Evolutionary conservation across 805 yeast genomes (phyloP), one percentile per base, ranked within the genome.

Genomic region (Zygotorulaspora sp.): DNA sequence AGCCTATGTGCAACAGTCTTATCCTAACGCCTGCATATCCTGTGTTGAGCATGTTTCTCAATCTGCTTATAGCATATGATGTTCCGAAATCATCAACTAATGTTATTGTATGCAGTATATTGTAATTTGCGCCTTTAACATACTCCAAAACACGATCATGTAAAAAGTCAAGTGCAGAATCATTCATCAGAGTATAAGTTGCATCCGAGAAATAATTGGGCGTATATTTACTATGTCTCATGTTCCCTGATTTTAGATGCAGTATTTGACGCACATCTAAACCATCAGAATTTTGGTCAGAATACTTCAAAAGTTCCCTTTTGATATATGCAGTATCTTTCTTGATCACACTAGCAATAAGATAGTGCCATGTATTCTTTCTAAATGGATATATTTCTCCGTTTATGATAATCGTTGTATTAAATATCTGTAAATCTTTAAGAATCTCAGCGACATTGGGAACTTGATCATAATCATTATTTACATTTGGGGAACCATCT

Each of bases 301-400:
- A 25, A 11, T 43, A 36, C 11, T 38, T 41, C 6, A 45, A 41
- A 41, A 52, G 31, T 32, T 51, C 55, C 8, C 37, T 41, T 32
- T 47, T 51, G n/a, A 62, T 35, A 26, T 35, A 41, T 2, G 47
- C 38, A 3, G 64, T 68, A 61, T 89, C 97, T 16, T 63, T 67
- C 16, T 65, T 61, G 12, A 79, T 47, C 47, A 80, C 83, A 24
- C 61, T 67, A 3, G 76, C 69, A 50, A 81, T 58, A 1, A 71
- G 55, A 29, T 64, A 63, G 44, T 78, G 77, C 83, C 86, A 82
- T 3, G 55, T 47, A 34, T 70, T 65, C 1, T 69, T 61, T 24
- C 62, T 66, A 47, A 80, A 67, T 3, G 70, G 71, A 41, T 67
- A 62, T 12, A 83, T 70, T 5, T 80, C 78, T 30, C 97, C 97